Conservation (phyloP, 2,329 filamentous ascomycete species). For the Verticillium nubilum region DNA sequence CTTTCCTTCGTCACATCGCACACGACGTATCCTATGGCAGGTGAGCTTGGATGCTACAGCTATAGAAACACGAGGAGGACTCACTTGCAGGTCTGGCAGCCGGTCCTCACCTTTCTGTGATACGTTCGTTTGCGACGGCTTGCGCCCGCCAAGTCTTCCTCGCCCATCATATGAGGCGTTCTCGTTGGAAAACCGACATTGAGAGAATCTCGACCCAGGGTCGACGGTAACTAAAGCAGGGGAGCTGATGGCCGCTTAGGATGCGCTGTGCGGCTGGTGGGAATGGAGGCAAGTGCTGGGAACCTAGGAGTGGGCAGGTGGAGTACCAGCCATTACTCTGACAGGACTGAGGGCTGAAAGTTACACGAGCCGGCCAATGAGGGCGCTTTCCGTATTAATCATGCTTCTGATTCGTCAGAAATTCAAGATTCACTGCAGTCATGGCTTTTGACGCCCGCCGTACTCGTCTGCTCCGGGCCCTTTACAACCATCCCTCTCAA, state of each 20-base stretch:
- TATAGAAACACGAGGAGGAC: not conserved
- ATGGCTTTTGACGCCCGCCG: too few species aligned
- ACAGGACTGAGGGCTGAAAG: not conserved
- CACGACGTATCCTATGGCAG: conserved; percentile 3
- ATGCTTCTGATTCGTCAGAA: too few species aligned
- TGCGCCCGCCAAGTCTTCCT: not conserved
- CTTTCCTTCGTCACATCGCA: conserved; percentile 13
- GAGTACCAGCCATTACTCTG: too few species aligned
- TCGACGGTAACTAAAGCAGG: not conserved
- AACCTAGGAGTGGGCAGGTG: too few species aligned
- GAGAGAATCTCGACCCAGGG: not conserved
- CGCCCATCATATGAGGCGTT: not conserved
- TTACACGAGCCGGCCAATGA: not conserved
- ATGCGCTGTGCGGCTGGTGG: too few species aligned
- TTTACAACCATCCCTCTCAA: too few species aligned
- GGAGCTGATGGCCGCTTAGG: too few species aligned
- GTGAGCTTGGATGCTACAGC: not conserved
- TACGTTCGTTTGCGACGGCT: not conserved
- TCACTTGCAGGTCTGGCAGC: conserved; percentile 15
- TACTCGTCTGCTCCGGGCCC: too few species aligned
- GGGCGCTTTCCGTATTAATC: not conserved
- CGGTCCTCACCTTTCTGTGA: conserved; percentile 8
- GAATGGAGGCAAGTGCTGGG: not conserved
- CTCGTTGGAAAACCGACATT: not conserved
- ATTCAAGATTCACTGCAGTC: too few species aligned